Base-by-base conservation (phyloP, 2,329 filamentous ascomycete species). In the Colletotrichum musae region DNA sequence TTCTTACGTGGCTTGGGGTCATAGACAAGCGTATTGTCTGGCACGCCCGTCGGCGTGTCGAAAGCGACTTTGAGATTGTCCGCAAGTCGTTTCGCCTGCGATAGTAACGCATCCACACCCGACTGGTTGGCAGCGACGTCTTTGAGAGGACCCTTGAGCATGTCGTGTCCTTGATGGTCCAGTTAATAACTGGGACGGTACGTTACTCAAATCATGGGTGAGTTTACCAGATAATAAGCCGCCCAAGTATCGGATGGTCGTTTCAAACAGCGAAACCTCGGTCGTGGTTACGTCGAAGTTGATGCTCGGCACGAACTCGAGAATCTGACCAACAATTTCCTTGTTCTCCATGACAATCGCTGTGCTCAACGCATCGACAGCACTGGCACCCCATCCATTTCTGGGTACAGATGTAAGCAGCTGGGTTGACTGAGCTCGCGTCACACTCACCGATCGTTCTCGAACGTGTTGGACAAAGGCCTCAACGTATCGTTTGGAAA, bases 221-320 rank as follows among this genome's bases (percentile, higher is more conserved):
- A 39, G 53, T 74, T 71, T 74, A 87, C 91, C 93, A 2, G 94
- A 93, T 9, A 97, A 77, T 74, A 97, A 85, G 16, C 94, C 94
- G 10, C 89, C 94, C 1, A 97, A 82, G 75, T 97, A 97, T 32
- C 94, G 91, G 75, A 97, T 97, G 0, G 93, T 97, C 0, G 94
- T 97, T 80, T 97, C 94, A 75, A 97, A 97, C 7, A 97, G 80
- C 45, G 92, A 95, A 57, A 97, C 89, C 10, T 84, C 80, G 1
- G 84, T 79, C 2, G 84, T 75, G 1, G 91, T 93, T 12, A 84
- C 82, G 50, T 86, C 86, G 76, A 93, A 97, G 79, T 97, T 84
- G 75, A 97, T 91, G 0, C 81, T 87, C 0, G 89, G 86, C 53
- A 97, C 87, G 76, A 91, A 91, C 6, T 91, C 84, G 21, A 97